A percentile compares a stretch with the other conserved stretches of the same genome.
These are phyloP conservation scores for Cicer pinnatifidum DNA, from an alignment of 306 rosid genomes.

Conservation along the genomic window DNA sequence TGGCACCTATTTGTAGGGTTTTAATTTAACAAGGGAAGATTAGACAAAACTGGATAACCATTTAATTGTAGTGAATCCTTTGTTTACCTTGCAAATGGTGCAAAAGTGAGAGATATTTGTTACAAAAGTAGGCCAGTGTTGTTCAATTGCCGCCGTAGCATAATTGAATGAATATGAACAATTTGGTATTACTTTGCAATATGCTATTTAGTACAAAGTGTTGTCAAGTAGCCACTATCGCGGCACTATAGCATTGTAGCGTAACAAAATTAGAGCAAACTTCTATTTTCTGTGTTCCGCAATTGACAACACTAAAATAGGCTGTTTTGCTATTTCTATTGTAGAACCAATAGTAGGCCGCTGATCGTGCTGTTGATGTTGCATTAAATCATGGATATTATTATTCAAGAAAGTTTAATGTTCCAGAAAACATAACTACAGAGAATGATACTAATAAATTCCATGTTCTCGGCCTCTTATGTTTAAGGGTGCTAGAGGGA, in stretches of 20 bases:
- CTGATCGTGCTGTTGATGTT: constrained; percentile 5
- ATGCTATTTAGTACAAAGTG: too few relatives aligned
- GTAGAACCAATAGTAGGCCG: neutral
- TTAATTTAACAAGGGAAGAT: constrained; percentile 5
- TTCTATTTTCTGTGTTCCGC: too few relatives aligned
- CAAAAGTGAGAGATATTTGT: constrained; percentile 16
- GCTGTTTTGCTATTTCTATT: neutral
- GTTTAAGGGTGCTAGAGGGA: neutral
- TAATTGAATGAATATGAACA: too few relatives aligned
- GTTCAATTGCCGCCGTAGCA: too few relatives aligned
- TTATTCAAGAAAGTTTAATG: neutral
- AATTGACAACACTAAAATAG: neutral
- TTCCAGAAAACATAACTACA: neutral
- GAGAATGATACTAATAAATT: constrained; percentile 11
- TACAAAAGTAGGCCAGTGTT: neutral
- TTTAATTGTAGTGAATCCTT: neutral
- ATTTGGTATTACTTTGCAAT: too few relatives aligned
- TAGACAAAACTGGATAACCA: neutral
- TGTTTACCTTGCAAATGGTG: constrained; percentile 20
- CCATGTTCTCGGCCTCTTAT: neutral
- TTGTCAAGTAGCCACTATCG: too few relatives aligned
- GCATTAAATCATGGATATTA: constrained; percentile 16
- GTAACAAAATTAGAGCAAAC: too few relatives aligned
- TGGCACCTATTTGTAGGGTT: neutral
- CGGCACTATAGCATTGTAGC: too few relatives aligned